These are phyloP conservation scores for Tritrichomonas musculus DNA, from an alignment of 208 protist species.

Conservation along the genomic window DNA sequence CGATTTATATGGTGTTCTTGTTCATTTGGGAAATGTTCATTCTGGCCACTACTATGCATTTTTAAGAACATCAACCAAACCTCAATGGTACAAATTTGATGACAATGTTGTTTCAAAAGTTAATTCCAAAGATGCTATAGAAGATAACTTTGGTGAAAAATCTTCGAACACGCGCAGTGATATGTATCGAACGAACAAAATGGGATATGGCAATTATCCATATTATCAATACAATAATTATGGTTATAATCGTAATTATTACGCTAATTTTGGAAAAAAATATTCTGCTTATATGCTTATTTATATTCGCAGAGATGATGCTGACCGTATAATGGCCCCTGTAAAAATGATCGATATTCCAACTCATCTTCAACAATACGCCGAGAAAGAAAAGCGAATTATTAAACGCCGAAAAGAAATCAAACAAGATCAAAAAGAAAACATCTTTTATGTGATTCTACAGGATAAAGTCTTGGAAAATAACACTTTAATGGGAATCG, in stretches of 20 bases:
- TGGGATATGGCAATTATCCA: too few species aligned
- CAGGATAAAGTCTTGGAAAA: too few species aligned
- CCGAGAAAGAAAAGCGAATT: background rate
- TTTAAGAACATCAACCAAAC: background rate
- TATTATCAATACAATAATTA: background rate
- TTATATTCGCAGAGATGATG: background rate
- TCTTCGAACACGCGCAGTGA: too few species aligned
- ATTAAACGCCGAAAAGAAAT: background rate
- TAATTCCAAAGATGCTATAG: background rate
- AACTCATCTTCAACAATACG: background rate
- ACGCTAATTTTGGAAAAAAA: background rate
- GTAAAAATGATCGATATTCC: background rate
- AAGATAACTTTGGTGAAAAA: background rate
- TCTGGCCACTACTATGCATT: background rate
- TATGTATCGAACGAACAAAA: too few species aligned
- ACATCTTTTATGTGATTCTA: too few species aligned
- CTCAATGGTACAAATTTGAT: conserved; percentile 20
- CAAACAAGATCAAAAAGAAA: background rate
- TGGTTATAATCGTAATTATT: too few species aligned
- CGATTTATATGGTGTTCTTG: background rate
- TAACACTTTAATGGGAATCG: too few species aligned
- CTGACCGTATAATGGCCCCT: background rate
- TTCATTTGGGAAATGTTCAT: background rate
- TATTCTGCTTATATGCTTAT: background rate
- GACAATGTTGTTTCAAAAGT: background rate